Base-by-base conservation (phyloP, 345 rosid genomes). In the Theobroma cacao region DNA sequence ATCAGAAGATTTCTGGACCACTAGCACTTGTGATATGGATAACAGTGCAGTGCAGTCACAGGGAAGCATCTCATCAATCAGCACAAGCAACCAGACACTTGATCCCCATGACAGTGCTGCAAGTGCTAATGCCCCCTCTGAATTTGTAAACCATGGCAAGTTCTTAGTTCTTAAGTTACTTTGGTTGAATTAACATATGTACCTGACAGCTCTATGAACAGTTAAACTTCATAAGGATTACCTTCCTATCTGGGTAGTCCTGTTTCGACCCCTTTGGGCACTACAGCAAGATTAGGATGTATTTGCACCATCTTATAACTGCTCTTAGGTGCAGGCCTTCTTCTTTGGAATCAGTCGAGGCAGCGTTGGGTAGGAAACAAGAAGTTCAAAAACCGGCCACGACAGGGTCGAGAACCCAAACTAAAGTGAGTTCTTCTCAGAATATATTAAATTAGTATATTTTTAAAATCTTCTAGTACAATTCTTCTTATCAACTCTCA, bases 81-180 rank as follows among this genome's bases (percentile, higher is more conserved):
- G 90, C 86, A 75, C 80, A 14, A 55, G 79, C 22, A 82, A 74
- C 85, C 93, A 79, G 81, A 78, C 77, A 40, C 68, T 80, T 58
- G 89, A 88, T 73, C 77, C 84, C 34, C 70, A 18, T 15, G 74
- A 63, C 79, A 17, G 79, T 66, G 52, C 86, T 61, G 86, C 87
- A 30, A 84, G 87, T 86, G 75, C 90, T 11, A 91, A 88, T 87
- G 82, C 84, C 78, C 86, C 89, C 43, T 20, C 88, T 15, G 95
- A 95, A 82, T 93, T 90, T 82, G 89, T 88, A 66, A 95, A 95
- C 82, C 85, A 81, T 17, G 98, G 98, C 80, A 85, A 87, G 97
- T 81, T 78, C 43, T 60, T 28, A 58, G 9, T 59, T 30, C 8
- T 30, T 30, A 18, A 40, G 41, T 18, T 40, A 40, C 41, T 0